Percentiles rank a stretch among this genome's conserved stretches.
Evolutionary conservation across 371 early-diverging fungal genomes (phyloP).

Genomic region (Mortierella sp.): DNA sequence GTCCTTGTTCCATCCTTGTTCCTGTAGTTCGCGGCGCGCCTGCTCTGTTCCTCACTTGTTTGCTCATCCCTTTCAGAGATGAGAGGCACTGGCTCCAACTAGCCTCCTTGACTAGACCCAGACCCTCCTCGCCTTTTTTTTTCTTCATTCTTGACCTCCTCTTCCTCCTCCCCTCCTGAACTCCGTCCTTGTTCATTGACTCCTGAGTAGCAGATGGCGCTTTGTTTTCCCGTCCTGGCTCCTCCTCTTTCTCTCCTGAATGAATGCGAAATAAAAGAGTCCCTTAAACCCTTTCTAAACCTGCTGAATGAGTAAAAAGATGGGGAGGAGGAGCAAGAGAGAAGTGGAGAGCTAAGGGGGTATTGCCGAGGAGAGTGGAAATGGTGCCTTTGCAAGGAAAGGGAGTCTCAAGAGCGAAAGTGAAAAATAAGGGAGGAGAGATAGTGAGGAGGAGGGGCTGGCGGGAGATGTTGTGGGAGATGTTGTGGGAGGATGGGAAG

Average conservation of each 20-base stretch:
- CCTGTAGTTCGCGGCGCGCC: background rate
- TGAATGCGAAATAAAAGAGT: background rate
- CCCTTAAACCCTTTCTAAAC: constrained; percentile 21
- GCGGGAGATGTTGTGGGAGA: constrained; percentile 3
- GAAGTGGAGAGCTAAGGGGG: constrained; percentile 3
- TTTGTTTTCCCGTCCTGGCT: background rate
- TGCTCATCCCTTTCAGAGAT: background rate
- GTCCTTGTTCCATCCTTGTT: background rate
- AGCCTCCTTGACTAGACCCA: background rate
- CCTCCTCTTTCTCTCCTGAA: background rate
- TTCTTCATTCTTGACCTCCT: background rate
- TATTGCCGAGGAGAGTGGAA: constrained; percentile 5
- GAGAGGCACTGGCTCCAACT: too few relatives aligned
- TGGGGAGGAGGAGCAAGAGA: background rate
- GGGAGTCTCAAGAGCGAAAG: background rate
- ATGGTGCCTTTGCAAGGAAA: background rate
- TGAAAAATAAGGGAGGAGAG: constrained; percentile 11
- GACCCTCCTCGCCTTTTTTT: background rate
- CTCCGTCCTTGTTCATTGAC: background rate
- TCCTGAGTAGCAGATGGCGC: background rate
- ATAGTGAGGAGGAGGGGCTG: background rate
- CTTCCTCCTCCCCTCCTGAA: background rate
- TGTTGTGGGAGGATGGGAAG: background rate
- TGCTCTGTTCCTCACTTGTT: background rate
- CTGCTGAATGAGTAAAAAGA: background rate